These are phyloP conservation scores for Zymoseptoria ardabiliae DNA, from an alignment of 2,329 filamentous ascomycete species.

Conservation along the genomic window DNA sequence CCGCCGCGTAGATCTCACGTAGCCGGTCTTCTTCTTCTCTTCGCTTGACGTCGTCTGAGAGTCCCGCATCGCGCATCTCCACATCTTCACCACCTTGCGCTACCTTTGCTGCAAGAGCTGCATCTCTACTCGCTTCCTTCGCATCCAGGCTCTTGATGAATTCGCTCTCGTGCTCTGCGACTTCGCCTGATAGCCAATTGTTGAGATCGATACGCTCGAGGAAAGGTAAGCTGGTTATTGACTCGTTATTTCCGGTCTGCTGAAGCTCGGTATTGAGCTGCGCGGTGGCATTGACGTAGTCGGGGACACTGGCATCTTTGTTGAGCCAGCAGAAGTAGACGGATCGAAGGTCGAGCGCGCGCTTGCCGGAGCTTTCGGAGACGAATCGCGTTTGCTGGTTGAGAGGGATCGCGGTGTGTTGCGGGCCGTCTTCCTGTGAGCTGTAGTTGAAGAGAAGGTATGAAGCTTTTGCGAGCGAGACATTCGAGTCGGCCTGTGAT, in stretches of 20 bases:
- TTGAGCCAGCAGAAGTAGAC: constrained; percentile 97
- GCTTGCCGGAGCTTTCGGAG: constrained; percentile 47
- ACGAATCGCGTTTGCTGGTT: constrained; percentile 72
- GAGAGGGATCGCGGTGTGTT: constrained; percentile 47
- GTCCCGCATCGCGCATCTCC: constrained; percentile 35
- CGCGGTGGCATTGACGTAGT: constrained; percentile 81
- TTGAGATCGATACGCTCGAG: constrained; percentile 86
- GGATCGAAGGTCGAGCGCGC: constrained; percentile 63
- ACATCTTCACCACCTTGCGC: constrained; percentile 28
- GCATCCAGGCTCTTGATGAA: constrained; percentile 80
- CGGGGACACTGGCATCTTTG: constrained; percentile 79
- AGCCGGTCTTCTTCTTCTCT: constrained; percentile 70
- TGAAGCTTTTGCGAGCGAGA: constrained; percentile 65
- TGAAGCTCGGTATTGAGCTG: constrained; percentile 69
- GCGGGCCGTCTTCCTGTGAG: constrained; percentile 33
- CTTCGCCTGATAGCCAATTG: constrained; percentile 85
- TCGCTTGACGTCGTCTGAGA: constrained; percentile 40
- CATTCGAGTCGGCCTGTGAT: constrained; percentile 51
- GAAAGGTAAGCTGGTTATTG: constrained; percentile 82
- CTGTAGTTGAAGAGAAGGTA: constrained; percentile 44
- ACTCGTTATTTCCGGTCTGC: constrained; percentile 48
- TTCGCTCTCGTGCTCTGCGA: constrained; percentile 73
- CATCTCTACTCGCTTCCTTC: constrained; percentile 49
- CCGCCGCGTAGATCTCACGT: constrained; percentile 81
- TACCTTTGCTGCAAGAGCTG: constrained; percentile 41